These are phyloP conservation scores for Arthonia radiata DNA, from an alignment of 495 filamentous ascomycete species.

Conservation along the genomic window DNA sequence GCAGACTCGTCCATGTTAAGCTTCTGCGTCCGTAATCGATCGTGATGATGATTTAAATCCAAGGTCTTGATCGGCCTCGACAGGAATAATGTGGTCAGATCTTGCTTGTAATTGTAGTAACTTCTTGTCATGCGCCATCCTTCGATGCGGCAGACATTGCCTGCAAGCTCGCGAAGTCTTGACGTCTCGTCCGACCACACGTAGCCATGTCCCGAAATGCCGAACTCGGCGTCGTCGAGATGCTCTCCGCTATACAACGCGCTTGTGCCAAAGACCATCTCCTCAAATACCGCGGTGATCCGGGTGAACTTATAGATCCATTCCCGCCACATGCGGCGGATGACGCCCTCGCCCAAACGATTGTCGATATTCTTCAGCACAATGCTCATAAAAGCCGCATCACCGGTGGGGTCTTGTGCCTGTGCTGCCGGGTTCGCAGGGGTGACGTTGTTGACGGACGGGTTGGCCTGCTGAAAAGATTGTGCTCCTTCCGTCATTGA, in stretches of 20 bases:
- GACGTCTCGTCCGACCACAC: slow-evolving; percentile 70
- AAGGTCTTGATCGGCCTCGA: slow-evolving; percentile 49
- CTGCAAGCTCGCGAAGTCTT: slow-evolving; percentile 65
- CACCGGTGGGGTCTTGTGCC: slow-evolving; percentile 56
- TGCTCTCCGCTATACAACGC: slow-evolving; percentile 71
- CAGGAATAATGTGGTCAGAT: slow-evolving; percentile 35
- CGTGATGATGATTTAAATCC: slow-evolving; percentile 78
- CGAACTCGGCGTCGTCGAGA: slow-evolving; percentile 32
- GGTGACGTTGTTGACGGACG: no score
- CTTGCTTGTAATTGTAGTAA: slow-evolving; percentile 88
- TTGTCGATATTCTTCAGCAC: slow-evolving; percentile 60
- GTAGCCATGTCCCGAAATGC: slow-evolving; percentile 63
- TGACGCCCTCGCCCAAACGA: slow-evolving; percentile 69
- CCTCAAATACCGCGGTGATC: slow-evolving; percentile 82
- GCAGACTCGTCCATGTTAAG: slow-evolving; percentile 42
- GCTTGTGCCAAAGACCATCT: slow-evolving; percentile 73
- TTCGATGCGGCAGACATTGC: slow-evolving; percentile 76
- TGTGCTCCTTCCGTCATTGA: slow-evolving; percentile 55
- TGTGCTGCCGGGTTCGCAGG: slow-evolving; percentile 17
- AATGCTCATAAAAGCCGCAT: slow-evolving; percentile 69
- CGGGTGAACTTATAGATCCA: slow-evolving; percentile 81
- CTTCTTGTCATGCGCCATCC: slow-evolving; percentile 87
- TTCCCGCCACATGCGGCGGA: slow-evolving; percentile 70
- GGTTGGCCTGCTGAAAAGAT: slow-evolving; percentile 66
- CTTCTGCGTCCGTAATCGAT: slow-evolving; percentile 57